Base-by-base conservation (phyloP, 2,329 filamentous ascomycete genomes). In the Metarhizium album region DNA sequence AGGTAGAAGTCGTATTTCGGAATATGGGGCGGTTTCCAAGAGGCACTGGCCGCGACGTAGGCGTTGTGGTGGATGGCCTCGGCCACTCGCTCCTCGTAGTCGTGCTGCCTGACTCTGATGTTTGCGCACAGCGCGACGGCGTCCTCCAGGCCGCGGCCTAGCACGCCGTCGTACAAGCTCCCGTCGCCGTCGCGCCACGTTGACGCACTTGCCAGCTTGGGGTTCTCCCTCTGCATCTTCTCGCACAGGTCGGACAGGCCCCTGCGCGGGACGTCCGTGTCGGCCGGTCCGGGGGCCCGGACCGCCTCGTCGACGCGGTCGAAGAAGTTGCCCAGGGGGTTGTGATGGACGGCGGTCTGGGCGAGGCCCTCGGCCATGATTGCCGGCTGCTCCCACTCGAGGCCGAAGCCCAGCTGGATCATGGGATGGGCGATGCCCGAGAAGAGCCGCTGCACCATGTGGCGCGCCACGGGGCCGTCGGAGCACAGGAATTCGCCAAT, bases 1-100 rank as follows among this genome's bases (percentile, higher is more conserved):
- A 81, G 57, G 71, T 84, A 93, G 65, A 96, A 96, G 64, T 95
- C 90, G 63, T 88, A 82, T 63, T 86, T 90, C 47, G 84, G 72
- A 22, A 74, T 66, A 62, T 90, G 86, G 1, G 74, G 72, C 0
- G 79, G 79, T 29, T 78, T 72, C 58, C 87, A 78, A 0, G 87
- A 80, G 1, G 83, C 78, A 1, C 70, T 66, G 0, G 73, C 65
- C 2, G 73, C 71, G 31, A 75, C 64, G 52, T 70, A 76, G 0
- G 78, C 72, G 18, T 73, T 67, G 0, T 79, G 73, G 56, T 91
- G 83, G 46, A 84, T 82, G 83, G 94, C 89, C 65, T 80, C 75
- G 8, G 70, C 72, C 27, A 73, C 74, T 53, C 64, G 66, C 64
- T 76, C 71, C 18, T 76, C 72, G 11, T 90, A 60, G 49, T 84